Evolutionary conservation across 192 early-diverging fungal species (phyloP), one percentile per base, ranked within the genome.

Genomic region (Paraglomus brasilianum): DNA sequence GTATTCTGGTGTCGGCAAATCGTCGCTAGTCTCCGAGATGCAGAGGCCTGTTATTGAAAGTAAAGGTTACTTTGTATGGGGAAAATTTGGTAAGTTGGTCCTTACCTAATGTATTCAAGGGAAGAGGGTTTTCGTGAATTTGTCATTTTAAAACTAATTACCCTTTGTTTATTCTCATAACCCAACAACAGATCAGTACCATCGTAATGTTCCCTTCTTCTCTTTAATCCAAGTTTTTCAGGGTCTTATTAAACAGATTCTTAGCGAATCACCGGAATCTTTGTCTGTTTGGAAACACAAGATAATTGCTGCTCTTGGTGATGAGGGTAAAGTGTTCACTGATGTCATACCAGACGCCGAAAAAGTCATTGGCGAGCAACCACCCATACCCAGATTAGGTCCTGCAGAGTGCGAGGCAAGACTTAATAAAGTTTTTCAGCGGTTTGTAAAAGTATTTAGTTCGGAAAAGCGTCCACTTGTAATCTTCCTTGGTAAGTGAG

Each of bases 161-260:
- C 1, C 30, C 1, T 3, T 30, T n/a, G n/a, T 30, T 30, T 3
- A 30, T 3, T 30, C 30, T 30, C 30, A 30, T 30, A 30, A 30
- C 30, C 30, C 30, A 30, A 30, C 3, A 3, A 30, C 30, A 30
- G 76, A 77, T 17, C 73, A 75, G 39, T 77, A 62, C 57, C 46
- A 43, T 5, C 74, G 74, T 14, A 59, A 76, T 53, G 63, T 77
- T 52, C 76, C 76, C 7, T 77, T 77, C 44, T 61, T 67, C 21
- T 71, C 68, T 36, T 60, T 77, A 15, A 71, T 77, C 10, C 74
- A 66, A 42, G 76, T 72, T 3, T 74, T 71, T 56, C 76, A 69
- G 41, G 73, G 75, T 38, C 67, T 77, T 15, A 65, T 77, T 10
- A 52, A 52, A 5, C 68, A 77, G 24, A 42, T 77, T 48, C 43